Evolutionary conservation across 2,329 filamentous ascomycete genomes (phyloP).

Genomic region (Xylaria digitata): DNA sequence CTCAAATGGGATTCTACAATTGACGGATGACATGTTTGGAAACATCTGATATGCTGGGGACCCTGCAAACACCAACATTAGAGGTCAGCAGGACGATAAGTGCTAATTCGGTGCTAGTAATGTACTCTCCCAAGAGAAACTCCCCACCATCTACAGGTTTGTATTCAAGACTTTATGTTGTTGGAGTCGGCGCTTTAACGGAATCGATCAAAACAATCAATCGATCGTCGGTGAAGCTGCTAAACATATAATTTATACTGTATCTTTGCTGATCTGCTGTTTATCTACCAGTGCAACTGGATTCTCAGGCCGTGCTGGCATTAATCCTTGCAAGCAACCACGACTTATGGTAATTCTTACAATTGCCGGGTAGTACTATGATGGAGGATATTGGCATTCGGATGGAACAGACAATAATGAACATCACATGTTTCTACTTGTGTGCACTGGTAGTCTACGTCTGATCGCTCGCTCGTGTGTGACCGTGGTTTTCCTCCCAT

Average conservation of each 20-base stretch:
- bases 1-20: slow-evolving; percentile 24
- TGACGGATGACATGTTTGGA: slow-evolving; percentile 5
- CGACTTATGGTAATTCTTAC: slow-evolving; percentile 3
- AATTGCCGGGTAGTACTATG: background rate
- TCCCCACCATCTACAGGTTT: background rate
- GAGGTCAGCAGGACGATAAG: slow-evolving; percentile 6
- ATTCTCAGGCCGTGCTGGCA: background rate
- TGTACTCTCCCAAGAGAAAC: background rate
- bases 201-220: background rate
- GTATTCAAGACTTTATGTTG: background rate
- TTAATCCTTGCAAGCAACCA: slow-evolving; percentile 1
- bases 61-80: background rate
- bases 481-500: slow-evolving; percentile 14
- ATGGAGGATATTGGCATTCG: background rate
- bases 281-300: slow-evolving; percentile 3
- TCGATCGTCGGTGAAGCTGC: slow-evolving; percentile 11
- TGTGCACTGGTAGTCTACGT: background rate
- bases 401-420: slow-evolving; percentile 3
- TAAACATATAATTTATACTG: background rate
- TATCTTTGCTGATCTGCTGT: slow-evolving; percentile 1
- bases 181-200: background rate
- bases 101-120: background rate
- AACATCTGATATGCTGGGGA: slow-evolving; percentile 21
- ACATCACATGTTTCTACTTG: background rate
- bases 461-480: slow-evolving; percentile 10